Percentiles rank a stretch among this genome's conserved stretches.
Conservation (phyloP, 345 rosid species). For the Dovyalis caffra region DNA sequence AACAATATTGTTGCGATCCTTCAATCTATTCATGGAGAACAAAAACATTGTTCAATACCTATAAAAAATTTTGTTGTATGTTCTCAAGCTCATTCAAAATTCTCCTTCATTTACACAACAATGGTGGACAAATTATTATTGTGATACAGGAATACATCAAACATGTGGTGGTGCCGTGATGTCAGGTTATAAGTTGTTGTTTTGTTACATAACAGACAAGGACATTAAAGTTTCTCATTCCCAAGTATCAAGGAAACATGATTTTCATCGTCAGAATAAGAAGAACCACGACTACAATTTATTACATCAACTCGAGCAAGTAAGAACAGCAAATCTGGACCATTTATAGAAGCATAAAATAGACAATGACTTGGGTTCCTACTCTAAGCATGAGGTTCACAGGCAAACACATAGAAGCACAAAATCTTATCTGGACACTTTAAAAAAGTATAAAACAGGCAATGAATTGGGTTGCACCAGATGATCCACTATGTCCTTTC, state of each 20-base stretch:
- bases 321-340: not conserved
- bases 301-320: not conserved
- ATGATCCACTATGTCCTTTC: not conserved
- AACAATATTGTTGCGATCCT: not conserved
- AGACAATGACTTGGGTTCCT: not conserved
- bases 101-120: not conserved
- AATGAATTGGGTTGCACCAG: conserved; percentile 6
- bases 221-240: not conserved
- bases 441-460: not conserved
- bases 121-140: not conserved
- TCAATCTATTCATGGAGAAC: not conserved
- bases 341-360: not conserved
- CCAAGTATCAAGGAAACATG: not conserved
- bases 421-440: not conserved
- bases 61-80: too few species aligned
- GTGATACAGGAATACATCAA: not conserved
- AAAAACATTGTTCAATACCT: not conserved
- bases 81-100: not conserved
- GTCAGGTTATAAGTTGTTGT: not conserved
- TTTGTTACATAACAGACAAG: not conserved
- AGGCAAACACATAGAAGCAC: not conserved
- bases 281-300: not conserved
- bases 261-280: not conserved
- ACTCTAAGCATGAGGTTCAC: not conserved
- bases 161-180: not conserved